Evolutionary conservation across 2,329 filamentous ascomycete genomes (phyloP), one percentile per base, ranked within the genome.

Genomic region (Cladobotryum mycophilum): DNA sequence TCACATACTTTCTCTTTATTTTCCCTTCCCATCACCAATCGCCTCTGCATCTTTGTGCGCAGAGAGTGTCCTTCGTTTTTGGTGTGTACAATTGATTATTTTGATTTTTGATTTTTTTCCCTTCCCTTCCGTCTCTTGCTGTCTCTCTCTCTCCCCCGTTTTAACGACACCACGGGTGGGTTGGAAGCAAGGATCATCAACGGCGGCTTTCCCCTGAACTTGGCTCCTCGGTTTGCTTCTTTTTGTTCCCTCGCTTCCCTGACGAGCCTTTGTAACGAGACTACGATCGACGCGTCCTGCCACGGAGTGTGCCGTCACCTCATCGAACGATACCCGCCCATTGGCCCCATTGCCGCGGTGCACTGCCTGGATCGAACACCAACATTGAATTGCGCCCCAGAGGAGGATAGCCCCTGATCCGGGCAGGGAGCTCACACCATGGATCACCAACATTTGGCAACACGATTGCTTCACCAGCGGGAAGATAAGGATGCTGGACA

Each of bases 401-500:
- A 11, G 25, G 25, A 30, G 25, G 25, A 30, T 11, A 30, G 25
- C 25, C 25, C 25, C 25, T 30, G 25, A 5, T 15, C 17, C 22
- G 52, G 44, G 17, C 48, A 38, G 20, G 25, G 30, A 22, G 30
- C 30, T 30, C 38, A 45, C 53, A 46, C n/a, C 44, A 64, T 64
- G 61, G 56, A 60, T 49, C 51, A 15, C 41, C 43, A 42, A 17
- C 34, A 40, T 46, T 17, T 56, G 33, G 33, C 51, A 5, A 17
- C 34, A 43, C 52, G 45, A 45, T 51, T 56, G 38, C 45, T 58
- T 12, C 35, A 22, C 25, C 42, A 49, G 30, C 56, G 57, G 30
- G 33, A 56, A 44, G 18, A 17, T 18, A 36, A 15, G 55, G 42
- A 45, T n/a, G 47, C 59, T 15, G 72, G 67, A 30, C 55, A 73